Base-by-base conservation (phyloP, 2,329 filamentous ascomycete genomes). In the Microascus cirrosus region DNA sequence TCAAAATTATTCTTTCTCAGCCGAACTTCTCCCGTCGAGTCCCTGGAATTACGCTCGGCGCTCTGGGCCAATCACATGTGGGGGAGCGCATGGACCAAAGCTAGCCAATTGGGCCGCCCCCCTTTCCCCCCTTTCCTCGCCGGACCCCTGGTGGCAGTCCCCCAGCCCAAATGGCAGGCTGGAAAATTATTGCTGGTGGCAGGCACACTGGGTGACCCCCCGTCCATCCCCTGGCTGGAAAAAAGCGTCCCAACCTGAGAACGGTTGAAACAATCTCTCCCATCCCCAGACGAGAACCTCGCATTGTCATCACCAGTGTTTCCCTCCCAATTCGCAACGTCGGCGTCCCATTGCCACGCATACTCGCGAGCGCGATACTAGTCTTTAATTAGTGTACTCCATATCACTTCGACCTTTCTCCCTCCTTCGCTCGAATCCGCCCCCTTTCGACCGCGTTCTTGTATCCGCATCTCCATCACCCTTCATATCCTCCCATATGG, bases 61-160 rank as follows among this genome's bases (percentile, higher is more conserved):
- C 32, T 59, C 48, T 50, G 53, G 60, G 51, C 62, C 62, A 64
- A 64, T 63, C 60, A 61, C 18, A 53, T 28, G 22, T 32, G 24
- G 8, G 20, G 7, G 10, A 0, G 32, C 12, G 61, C 62, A 63
- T 62, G 52, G 62, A 60, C 60, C 3, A 2, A 2, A 0, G 2
- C 1, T 6, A 39, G 58, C 62, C 50, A 58, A 63, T 61, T 64
- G 61, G 61, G 42, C 51, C 55, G 61, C 64, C 63, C 63, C 64
- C 68, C 67, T 68, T 66, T 73, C 72, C 72, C 73, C 74, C 74
- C 70, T 72, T 73, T 72, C 67, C 70, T 65, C 45, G 42, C 45
- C 59, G 24, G 34, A 45, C 54, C 58, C 58, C 53, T 56, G 50
- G 55, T 51, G 35, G 35, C 50, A 48, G 52, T 53, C 52, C 56